A percentile compares a stretch with the other conserved stretches of the same genome.
These are phyloP conservation scores for Xylaria grammica DNA, from an alignment of 495 filamentous ascomycete genomes.

Conservation along the genomic window DNA sequence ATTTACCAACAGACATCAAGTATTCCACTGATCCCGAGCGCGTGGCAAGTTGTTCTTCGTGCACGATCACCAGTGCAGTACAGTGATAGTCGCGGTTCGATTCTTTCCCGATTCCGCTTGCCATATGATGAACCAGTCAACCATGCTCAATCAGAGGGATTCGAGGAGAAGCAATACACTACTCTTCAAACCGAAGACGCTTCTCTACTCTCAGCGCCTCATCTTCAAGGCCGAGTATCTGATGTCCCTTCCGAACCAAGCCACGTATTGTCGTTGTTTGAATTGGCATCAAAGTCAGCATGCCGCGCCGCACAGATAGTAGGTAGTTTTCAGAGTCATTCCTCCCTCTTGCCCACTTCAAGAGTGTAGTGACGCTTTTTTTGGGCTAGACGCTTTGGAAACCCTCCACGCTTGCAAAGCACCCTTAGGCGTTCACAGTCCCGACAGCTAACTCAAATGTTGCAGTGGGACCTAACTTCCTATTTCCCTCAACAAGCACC, in stretches of 20 bases:
- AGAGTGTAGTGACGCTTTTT: not conserved
- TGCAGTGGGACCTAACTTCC: conserved; percentile 42
- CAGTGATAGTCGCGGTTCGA: conserved; percentile 35
- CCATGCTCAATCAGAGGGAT: not conserved
- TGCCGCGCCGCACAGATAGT: conserved; percentile 24
- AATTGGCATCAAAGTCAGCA: conserved; percentile 58
- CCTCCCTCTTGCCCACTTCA: not conserved
- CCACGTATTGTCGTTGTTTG: conserved; percentile 61
- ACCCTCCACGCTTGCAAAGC: not conserved
- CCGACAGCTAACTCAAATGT: not conserved
- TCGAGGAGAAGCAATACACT: not conserved
- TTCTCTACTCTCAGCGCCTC: conserved; percentile 21
- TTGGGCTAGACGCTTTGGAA: not conserved
- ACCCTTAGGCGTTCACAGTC: not conserved
- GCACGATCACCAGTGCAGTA: conserved; percentile 39
- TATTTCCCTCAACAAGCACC: conserved; percentile 55
- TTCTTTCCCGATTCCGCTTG: conserved; percentile 34
- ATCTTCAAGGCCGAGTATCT: conserved; percentile 2
- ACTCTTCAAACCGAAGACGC: conserved; percentile 30
- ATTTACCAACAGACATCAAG: not conserved
- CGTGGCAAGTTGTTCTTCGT: conserved; percentile 22
- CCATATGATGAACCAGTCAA: conserved; percentile 9
- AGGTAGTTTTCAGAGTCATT: not conserved
- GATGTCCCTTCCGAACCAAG: conserved; percentile 7
- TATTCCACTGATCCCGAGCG: not conserved